These are phyloP conservation scores for Salix udensis DNA, from an alignment of 345 rosid genomes.

Conservation along the genomic window DNA sequence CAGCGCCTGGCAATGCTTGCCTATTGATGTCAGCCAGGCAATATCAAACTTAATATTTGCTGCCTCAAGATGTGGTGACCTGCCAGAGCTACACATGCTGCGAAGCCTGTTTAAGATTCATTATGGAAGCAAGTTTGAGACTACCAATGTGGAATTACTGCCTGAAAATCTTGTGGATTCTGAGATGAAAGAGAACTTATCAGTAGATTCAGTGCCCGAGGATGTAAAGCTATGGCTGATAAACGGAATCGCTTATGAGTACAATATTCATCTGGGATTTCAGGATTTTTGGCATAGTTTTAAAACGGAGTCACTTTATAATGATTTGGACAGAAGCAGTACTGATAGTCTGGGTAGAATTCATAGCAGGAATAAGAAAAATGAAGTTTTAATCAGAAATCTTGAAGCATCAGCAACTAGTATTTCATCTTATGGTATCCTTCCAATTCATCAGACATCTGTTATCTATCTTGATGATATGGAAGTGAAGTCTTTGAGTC, in stretches of 20 bases:
- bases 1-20: slow-evolving; percentile 20
- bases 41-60: slow-evolving; percentile 36
- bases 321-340: not conserved
- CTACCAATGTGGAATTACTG: slow-evolving; percentile 22
- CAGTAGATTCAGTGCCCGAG: too few relatives aligned
- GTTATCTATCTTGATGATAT: not conserved
- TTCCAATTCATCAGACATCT: not conserved
- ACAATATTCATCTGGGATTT: slow-evolving; percentile 4
- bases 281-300: not conserved
- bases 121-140: slow-evolving; percentile 31
- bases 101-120: slow-evolving; percentile 24
- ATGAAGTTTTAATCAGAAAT: not conserved
- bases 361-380: not conserved
- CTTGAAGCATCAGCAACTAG: slow-evolving; percentile 3
- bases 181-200: slow-evolving; percentile 13
- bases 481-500: not conserved
- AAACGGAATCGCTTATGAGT: too few relatives aligned
- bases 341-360: not conserved
- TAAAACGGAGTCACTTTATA: not conserved
- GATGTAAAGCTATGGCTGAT: too few relatives aligned
- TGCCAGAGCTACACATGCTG: slow-evolving; percentile 26
- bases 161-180: slow-evolving; percentile 18
- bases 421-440: not conserved
- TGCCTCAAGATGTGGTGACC: slow-evolving; percentile 45
- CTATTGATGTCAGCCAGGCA: slow-evolving; percentile 28